Evolutionary conservation across 129 eudicot species (phyloP).

Genomic region (Tagetes erecta): DNA sequence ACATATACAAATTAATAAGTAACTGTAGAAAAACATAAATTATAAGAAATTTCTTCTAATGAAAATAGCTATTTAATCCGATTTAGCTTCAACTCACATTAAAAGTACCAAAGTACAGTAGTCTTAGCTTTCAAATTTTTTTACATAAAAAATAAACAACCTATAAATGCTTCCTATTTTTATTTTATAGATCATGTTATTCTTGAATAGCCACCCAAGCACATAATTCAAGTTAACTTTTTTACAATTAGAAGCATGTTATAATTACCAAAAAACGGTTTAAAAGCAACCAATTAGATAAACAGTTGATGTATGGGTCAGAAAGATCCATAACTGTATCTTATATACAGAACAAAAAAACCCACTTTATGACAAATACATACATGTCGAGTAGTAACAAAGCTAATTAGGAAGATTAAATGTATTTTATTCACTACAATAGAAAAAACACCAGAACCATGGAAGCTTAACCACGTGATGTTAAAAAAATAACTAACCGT

Average conservation of each 20-base stretch:
- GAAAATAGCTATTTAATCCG: neutral
- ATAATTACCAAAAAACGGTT: neutral
- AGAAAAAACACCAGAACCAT: neutral
- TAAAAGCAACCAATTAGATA: neutral
- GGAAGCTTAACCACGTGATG: neutral
- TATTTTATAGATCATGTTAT: neutral
- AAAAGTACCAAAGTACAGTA: neutral
- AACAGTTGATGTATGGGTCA: neutral
- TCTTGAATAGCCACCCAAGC: neutral
- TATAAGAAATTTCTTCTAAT: neutral
- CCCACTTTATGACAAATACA: neutral
- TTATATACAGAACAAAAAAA: neutral
- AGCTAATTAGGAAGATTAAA: too few relatives aligned
- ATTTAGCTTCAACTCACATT: neutral
- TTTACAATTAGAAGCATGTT: neutral
- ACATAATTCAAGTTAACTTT: neutral
- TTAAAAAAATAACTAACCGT: slow-evolving; percentile 53
- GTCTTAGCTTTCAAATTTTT: neutral
- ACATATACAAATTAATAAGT: neutral
- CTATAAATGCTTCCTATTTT: neutral
- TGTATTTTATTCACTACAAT: too few relatives aligned
- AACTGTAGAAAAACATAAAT: neutral
- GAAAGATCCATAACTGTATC: neutral
- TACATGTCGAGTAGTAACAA: neutral
- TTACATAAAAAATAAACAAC: neutral